A percentile compares a stretch with the other conserved stretches of the same genome.
phyloP scores from a whole-genome alignment of 257 asterid genomes.

The Scutellaria baicalensis region DNA sequence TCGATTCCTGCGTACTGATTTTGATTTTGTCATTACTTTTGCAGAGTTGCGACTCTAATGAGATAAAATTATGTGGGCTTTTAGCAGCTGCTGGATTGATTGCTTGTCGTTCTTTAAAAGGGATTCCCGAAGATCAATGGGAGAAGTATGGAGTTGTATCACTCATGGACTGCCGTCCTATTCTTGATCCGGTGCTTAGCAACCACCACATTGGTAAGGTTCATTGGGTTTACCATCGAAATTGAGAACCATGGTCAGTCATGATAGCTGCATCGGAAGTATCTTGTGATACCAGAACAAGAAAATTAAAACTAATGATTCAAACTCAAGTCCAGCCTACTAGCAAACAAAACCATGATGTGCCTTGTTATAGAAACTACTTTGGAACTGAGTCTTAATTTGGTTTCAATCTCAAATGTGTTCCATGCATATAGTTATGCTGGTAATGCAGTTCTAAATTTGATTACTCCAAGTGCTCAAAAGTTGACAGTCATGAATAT shows the following conservation, averaged over 20 bases:
- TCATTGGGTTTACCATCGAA: neutral
- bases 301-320: neutral
- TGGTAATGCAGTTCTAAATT: too few species aligned
- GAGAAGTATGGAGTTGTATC: constrained; percentile 71
- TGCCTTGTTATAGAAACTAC: neutral
- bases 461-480: too few species aligned
- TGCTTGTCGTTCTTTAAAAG: constrained; percentile 51
- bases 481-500: neutral
- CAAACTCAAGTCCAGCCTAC: neutral
- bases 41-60: constrained; percentile 58
- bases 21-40: constrained; percentile 8
- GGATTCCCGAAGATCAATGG: constrained; percentile 42
- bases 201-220: constrained; percentile 50
- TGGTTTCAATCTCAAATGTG: neutral
- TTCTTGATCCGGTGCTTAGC: constrained; percentile 72
- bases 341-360: neutral
- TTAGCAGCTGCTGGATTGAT: constrained; percentile 65
- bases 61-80: constrained; percentile 43
- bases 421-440: neutral
- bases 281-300: neutral
- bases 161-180: constrained; percentile 69
- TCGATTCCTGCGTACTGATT: neutral
- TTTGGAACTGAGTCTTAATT: neutral
- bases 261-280: neutral
- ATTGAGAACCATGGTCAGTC: neutral